Conservation (phyloP, 805 yeast genomes). For the Zygosaccharomyces bisporus region DNA sequence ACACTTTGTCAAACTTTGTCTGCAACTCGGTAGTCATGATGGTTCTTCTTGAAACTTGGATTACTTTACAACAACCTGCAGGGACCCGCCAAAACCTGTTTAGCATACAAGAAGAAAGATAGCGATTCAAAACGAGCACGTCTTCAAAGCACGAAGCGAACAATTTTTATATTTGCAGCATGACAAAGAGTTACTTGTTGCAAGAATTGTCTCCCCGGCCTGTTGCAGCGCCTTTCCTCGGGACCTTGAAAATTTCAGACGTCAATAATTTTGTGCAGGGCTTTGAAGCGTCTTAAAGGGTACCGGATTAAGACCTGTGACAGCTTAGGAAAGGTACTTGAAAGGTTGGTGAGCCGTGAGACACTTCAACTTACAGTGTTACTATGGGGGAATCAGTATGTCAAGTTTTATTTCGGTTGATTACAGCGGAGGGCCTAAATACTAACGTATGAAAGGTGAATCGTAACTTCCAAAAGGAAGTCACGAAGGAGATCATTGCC, state of each 20-base stretch:
- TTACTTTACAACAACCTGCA: conserved; percentile 1
- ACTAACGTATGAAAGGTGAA: conserved; percentile 8
- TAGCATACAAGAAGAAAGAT: conserved; percentile 8
- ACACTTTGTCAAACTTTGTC: conserved; percentile 26
- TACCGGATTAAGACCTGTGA: too few relatives aligned
- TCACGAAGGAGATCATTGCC: conserved; percentile 22
- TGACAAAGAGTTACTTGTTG: neutral
- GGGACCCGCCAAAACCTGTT: conserved; percentile 1
- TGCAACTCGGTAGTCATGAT: conserved; percentile 18
- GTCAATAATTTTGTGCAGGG: neutral
- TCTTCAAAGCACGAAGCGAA: neutral
- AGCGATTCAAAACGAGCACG: neutral
- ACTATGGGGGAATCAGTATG: conserved; percentile 13
- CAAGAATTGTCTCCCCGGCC: neutral
- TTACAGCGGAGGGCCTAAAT: neutral
- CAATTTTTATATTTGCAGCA: neutral
- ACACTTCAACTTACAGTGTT: neutral
- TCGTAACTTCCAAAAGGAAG: conserved; percentile 8
- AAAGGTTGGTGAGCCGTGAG: neutral
- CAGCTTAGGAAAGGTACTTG: neutral
- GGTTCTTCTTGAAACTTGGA: conserved; percentile 3
- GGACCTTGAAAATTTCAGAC: neutral
- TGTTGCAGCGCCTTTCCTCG: conserved; percentile 1
- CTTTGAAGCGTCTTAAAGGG: neutral
- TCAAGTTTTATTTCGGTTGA: neutral